Evolutionary conservation across 805 yeast genomes (phyloP), one percentile per base, ranked within the genome.

Genomic region (Teunomyces pallodes): DNA sequence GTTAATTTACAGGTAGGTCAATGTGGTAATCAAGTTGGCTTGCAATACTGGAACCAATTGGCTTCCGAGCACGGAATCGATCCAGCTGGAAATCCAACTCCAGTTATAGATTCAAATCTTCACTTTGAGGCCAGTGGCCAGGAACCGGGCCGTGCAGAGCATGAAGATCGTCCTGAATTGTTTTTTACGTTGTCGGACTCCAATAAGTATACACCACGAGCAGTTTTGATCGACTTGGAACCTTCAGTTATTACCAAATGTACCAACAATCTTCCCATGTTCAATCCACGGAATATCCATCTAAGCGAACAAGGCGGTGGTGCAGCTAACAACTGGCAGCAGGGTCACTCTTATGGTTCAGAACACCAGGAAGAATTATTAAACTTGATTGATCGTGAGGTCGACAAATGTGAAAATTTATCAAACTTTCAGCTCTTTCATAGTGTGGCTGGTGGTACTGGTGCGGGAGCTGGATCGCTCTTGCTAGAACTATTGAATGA

Each of bases 401-500:
- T 90, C 36, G 99, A 94, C 60, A 84, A 87, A 29, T 85, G 96
- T 55, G 98, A 95, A 53, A 86, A 86, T 47, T 70, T 90, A 46
- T 94, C 91, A 54, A 96, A 95, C 4, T 94, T 94, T 65, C 96
- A 90, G 72, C 69, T 94, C 54, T 66, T 91, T 45, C 99, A 94
- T 67, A 87, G 97, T 3, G 96, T 94, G 4, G 98, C 97, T 0
- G 99, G 99, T 32, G 99, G 99, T 35, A 94, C 99, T 0, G 99
- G 99, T 0, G 87, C 97, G 0, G 99, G 99, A 3, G 81, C 90
- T 32, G 99, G 99, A 0, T 87, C 96, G 0, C 79, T 80, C 48
- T 56, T 94, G 39, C 67, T 94, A 33, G 97, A 94, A 63, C 72
- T 82, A 12, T 65, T 95, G 48, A 81, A 82, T 48, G 99, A 94